Conservation (phyloP, 148 eudicot species). For the Suaeda aralocaspica region DNA sequence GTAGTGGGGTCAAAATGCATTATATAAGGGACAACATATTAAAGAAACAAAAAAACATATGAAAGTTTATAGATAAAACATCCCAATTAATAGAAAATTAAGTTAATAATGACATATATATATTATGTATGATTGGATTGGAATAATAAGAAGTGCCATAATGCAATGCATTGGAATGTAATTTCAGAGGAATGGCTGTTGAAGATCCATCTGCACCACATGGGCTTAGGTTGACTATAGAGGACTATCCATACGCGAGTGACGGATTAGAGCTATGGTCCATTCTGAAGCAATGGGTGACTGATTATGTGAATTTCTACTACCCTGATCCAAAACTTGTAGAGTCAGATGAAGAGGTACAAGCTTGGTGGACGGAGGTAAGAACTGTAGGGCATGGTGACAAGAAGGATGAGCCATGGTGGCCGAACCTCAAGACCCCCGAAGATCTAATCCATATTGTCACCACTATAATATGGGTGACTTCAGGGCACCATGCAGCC, state of each 20-base stretch:
- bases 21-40: too few relatives aligned
- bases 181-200: conserved; percentile 71
- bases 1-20: too few relatives aligned
- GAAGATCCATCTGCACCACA: conserved; percentile 63
- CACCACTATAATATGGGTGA: conserved; percentile 69
- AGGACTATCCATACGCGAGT: conserved; percentile 73
- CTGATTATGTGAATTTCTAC: conserved; percentile 57
- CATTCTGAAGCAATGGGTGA: conserved; percentile 56
- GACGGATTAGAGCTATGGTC: conserved; percentile 74
- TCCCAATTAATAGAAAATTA: too few relatives aligned
- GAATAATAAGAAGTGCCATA: too few relatives aligned
- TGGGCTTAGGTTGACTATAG: conserved; percentile 58
- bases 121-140: not conserved
- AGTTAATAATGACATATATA: too few relatives aligned
- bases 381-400: conserved; percentile 56
- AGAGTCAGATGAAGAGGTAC: conserved; percentile 54
- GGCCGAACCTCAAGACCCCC: conserved; percentile 55
- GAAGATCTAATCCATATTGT: conserved; percentile 46
- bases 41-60: too few relatives aligned
- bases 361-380: conserved; percentile 73
- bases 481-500: conserved; percentile 76
- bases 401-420: conserved; percentile 71
- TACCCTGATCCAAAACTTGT: conserved; percentile 38
- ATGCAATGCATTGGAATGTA: too few relatives aligned
- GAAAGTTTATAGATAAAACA: too few relatives aligned